These are phyloP conservation scores for Zanthoxylum bungeanum DNA, from an alignment of 345 rosid species.

Conservation along the genomic window DNA sequence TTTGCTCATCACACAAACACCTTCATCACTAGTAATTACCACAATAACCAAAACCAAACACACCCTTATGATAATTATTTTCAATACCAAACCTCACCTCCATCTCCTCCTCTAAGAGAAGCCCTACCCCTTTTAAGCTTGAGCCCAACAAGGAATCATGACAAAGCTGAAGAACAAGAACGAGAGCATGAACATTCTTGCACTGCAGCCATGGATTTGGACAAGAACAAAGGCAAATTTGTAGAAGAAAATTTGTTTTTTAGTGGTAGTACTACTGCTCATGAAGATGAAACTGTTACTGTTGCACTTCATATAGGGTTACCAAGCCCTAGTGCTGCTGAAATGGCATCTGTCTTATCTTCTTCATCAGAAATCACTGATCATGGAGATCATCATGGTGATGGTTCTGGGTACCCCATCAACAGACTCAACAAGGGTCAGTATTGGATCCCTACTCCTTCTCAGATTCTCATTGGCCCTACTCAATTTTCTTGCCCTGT, in stretches of 20 bases:
- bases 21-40: slow-evolving; percentile 19
- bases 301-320: slow-evolving; percentile 95
- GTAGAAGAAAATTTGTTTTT: slow-evolving; percentile 14
- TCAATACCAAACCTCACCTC: slow-evolving; percentile 41
- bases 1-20: slow-evolving; percentile 16
- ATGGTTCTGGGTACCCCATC: slow-evolving; percentile 47
- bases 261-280: not conserved
- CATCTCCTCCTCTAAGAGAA: slow-evolving; percentile 86
- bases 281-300: slow-evolving; percentile 49
- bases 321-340: slow-evolving; percentile 84
- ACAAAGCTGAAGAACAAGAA: slow-evolving; percentile 22
- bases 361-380: slow-evolving; percentile 45
- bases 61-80: slow-evolving; percentile 17
- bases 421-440: slow-evolving; percentile 88
- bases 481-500: slow-evolving; percentile 98
- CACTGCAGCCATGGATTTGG: slow-evolving; percentile 36
- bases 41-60: slow-evolving; percentile 17
- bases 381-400: slow-evolving; percentile 45
- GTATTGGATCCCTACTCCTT: slow-evolving; percentile 97
- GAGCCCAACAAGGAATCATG: slow-evolving; percentile 56
- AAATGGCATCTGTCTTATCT: slow-evolving; percentile 61
- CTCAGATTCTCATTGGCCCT: slow-evolving; percentile 97
- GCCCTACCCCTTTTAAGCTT: slow-evolving; percentile 75
- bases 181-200: slow-evolving; percentile 32
- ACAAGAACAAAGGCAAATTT: slow-evolving; percentile 21